These are phyloP conservation scores for Mariannaea sp. DNA, from an alignment of 2,329 filamentous ascomycete species.

Conservation along the genomic window DNA sequence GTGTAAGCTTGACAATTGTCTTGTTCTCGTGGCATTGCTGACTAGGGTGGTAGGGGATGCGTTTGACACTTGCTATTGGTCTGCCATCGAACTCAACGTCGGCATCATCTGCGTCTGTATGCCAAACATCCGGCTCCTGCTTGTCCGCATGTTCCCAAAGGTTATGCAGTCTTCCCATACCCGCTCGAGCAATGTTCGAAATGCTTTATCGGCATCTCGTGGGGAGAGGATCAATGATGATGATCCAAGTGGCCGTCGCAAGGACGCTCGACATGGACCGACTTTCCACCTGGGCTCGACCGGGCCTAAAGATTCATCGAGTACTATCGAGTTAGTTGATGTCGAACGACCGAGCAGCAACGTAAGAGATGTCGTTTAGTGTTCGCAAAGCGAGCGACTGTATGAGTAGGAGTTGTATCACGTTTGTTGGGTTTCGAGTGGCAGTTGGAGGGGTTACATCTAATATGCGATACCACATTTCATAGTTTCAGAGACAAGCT, in stretches of 20 bases:
- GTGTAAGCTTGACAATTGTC: slow-evolving; percentile 42
- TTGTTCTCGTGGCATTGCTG: background rate
- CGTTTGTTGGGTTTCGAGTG: too few species aligned
- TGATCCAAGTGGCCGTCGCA: background rate
- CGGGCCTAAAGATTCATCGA: background rate
- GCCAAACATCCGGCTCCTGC: slow-evolving; percentile 29
- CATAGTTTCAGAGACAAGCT: too few species aligned
- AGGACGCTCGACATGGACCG: background rate
- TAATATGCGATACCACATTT: too few species aligned
- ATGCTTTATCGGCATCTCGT: background rate
- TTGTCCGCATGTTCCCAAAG: background rate
- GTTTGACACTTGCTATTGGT: slow-evolving; percentile 36
- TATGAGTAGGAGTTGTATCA: too few species aligned
- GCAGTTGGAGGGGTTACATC: too few species aligned
- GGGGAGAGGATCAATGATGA: background rate
- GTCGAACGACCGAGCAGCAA: background rate
- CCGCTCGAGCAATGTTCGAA: background rate
- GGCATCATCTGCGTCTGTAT: slow-evolving; percentile 48
- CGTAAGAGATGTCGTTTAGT: background rate
- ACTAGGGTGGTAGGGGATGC: background rate
- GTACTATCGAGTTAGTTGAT: background rate
- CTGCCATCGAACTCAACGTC: slow-evolving; percentile 46
- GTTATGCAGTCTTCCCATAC: background rate
- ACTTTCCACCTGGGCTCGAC: background rate
- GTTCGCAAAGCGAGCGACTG: too few species aligned